phyloP scores from a whole-genome alignment of 2,329 filamentous ascomycete genomes.

The Ophiostoma piceae region DNA sequence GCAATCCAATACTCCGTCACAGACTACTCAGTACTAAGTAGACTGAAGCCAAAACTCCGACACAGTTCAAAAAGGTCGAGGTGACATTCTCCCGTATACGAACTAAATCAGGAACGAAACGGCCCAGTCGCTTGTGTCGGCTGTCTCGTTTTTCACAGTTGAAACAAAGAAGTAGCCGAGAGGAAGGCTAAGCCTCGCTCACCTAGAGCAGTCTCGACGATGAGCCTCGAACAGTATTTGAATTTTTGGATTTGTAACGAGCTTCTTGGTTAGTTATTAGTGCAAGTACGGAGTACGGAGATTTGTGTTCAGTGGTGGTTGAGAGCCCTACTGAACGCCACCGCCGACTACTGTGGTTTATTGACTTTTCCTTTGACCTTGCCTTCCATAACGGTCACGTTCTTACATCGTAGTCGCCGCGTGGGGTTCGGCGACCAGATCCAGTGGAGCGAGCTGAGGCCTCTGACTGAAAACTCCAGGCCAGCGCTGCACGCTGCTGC shows the following conservation, averaged over 20 bases:
- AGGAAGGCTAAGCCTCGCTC: background rate
- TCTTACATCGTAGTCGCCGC: too few relatives aligned
- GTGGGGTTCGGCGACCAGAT: background rate
- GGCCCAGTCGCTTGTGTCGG: background rate
- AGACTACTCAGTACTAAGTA: background rate
- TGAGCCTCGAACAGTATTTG: background rate
- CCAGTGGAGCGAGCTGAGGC: background rate
- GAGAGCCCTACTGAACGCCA: too few relatives aligned
- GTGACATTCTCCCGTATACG: background rate
- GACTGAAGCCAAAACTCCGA: background rate
- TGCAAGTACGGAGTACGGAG: too few relatives aligned
- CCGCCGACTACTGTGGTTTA: background rate
- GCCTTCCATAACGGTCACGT: too few relatives aligned
- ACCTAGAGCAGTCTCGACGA: background rate
- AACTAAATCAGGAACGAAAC: background rate
- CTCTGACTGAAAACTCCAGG: background rate
- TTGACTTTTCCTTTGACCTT: background rate
- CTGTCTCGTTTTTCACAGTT: background rate
- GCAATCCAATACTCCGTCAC: background rate
- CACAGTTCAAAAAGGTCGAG: background rate
- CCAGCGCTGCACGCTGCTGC: conserved; percentile 1
- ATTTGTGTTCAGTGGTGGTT: too few relatives aligned
- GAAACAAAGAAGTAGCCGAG: background rate
- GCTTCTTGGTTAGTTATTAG: too few relatives aligned
- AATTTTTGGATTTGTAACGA: background rate